Evolutionary conservation across 495 filamentous ascomycete genomes (phyloP).

Genomic region (Viridothelium virens): DNA sequence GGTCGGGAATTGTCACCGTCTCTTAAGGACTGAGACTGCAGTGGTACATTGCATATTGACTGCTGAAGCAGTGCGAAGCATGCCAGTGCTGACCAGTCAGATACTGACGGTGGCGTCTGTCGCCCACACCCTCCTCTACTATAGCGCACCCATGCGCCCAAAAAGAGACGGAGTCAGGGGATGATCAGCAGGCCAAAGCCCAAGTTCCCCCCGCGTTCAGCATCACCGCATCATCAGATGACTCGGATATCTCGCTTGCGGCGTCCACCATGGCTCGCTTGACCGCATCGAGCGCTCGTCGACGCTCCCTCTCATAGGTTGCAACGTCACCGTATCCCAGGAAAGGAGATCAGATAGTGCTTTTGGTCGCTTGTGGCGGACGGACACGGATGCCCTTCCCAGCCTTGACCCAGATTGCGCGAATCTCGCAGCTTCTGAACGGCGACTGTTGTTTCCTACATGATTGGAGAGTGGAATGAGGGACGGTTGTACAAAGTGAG

Average conservation of each 20-base stretch:
- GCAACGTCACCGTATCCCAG: neutral
- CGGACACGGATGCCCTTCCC: neutral
- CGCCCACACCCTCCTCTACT: neutral
- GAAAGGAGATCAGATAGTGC: neutral
- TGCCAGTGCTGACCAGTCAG: neutral
- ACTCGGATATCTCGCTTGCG: constrained; percentile 11
- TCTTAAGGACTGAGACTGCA: neutral
- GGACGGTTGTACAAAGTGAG: neutral
- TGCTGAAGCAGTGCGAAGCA: neutral
- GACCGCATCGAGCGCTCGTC: neutral
- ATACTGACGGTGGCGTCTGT: neutral
- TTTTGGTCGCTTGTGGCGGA: neutral
- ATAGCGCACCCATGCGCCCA: neutral
- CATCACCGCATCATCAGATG: constrained; percentile 1
- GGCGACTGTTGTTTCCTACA: no score
- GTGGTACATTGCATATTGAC: neutral
- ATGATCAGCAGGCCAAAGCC: neutral
- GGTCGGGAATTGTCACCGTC: no score
- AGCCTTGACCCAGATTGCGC: neutral
- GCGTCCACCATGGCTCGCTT: constrained; percentile 6
- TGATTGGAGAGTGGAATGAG: neutral
- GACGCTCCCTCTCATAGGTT: neutral
- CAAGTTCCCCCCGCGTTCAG: constrained; percentile 2
- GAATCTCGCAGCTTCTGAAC: neutral
- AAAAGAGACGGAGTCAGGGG: constrained; percentile 2